Evolutionary conservation across 1,284 basidiomycete species (phyloP).

Genomic region (Malassezia nana): DNA sequence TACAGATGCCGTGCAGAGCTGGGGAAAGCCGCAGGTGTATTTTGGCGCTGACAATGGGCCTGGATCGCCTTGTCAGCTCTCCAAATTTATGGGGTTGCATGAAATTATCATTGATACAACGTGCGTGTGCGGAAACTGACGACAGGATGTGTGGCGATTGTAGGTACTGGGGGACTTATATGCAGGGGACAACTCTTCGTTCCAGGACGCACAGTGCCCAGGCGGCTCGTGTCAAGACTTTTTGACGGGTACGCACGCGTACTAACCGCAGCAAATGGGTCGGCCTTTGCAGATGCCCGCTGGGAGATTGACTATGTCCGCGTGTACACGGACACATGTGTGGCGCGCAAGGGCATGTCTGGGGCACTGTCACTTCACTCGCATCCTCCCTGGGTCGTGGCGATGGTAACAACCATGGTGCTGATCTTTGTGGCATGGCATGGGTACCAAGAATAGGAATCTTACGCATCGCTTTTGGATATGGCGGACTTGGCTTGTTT

Average conservation of each 20-base stretch:
- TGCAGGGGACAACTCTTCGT: conserved; percentile 1
- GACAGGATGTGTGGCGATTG: conserved; percentile 1
- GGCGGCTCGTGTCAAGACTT: conserved; percentile 26
- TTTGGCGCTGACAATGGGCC: conserved; percentile 20
- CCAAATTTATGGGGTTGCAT: conserved; percentile 25
- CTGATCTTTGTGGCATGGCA: neutral
- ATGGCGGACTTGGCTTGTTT: neutral
- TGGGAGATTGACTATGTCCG: conserved; percentile 39
- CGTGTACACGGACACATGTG: conserved; percentile 22
- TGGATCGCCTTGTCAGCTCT: conserved; percentile 22
- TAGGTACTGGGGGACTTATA: neutral
- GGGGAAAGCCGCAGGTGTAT: conserved; percentile 29
- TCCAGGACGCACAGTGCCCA: conserved; percentile 14
- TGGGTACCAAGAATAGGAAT: neutral
- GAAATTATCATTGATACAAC: conserved; percentile 35
- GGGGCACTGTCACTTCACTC: neutral
- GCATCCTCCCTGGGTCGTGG: neutral
- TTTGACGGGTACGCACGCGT: conserved; percentile 1
- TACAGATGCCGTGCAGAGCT: conserved; percentile 20
- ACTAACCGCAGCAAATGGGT: conserved; percentile 19
- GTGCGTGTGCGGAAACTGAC: conserved; percentile 6
- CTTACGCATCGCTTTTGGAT: neutral
- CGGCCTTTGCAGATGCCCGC: conserved; percentile 25
- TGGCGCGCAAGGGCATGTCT: neutral
- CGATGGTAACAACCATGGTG: neutral